These are phyloP conservation scores for Zygoascus bituminiphila DNA, from an alignment of 805 yeast genomes.

Conservation along the genomic window DNA sequence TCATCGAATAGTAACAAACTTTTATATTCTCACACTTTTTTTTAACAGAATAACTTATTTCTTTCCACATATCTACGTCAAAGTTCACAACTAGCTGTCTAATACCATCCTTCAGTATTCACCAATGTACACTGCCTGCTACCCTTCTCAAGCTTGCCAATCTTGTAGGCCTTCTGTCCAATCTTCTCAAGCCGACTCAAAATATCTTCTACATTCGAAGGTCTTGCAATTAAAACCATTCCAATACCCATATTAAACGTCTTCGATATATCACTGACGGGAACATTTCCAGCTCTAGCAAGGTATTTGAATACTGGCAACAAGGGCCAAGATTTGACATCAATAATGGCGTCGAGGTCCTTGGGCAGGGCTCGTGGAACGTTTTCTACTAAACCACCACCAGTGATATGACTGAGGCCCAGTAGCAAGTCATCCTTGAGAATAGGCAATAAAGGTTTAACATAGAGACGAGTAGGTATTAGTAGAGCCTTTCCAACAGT, in stretches of 20 bases:
- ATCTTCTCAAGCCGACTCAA: conserved; percentile 45
- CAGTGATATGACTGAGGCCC: conserved; percentile 95
- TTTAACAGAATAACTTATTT: not conserved
- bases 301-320: conserved; percentile 92
- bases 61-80: not conserved
- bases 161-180: conserved; percentile 67
- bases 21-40: too few species aligned
- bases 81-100: conserved; percentile 1
- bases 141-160: conserved; percentile 49
- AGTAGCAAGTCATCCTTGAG: conserved; percentile 58
- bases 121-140: conserved; percentile 32
- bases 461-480: conserved; percentile 90
- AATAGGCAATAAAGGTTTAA: conserved; percentile 75
- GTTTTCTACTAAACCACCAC: conserved; percentile 96
- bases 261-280: conserved; percentile 72
- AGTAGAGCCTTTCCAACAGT: conserved; percentile 81
- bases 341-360: conserved; percentile 69
- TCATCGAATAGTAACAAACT: too few species aligned
- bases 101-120: conserved; percentile 30
- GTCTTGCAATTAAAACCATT: conserved; percentile 80
- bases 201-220: conserved; percentile 53
- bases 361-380: conserved; percentile 90
- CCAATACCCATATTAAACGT: conserved; percentile 96
- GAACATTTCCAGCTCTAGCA: conserved; percentile 85
- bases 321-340: conserved; percentile 71